A percentile compares a stretch with the other conserved stretches of the same genome.
phyloP scores from a whole-genome alignment of 2,329 filamentous ascomycete genomes.

The Phaeosphaeriaceae sp. region DNA sequence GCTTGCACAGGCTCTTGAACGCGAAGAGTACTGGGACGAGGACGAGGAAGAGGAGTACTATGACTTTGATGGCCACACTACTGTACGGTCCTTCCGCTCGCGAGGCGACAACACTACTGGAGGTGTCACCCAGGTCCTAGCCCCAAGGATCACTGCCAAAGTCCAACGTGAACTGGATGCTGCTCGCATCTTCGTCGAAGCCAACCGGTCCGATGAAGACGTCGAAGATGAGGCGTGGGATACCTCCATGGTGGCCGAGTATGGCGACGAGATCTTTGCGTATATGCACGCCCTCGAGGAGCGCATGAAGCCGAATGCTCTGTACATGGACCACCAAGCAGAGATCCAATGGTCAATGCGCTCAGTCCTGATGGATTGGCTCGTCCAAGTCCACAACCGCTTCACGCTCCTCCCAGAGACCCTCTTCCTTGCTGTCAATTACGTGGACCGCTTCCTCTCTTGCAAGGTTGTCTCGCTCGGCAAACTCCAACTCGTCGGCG shows the following conservation, averaged over 20 bases:
- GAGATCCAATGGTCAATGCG: constrained; percentile 99
- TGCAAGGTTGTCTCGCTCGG: constrained; percentile 93
- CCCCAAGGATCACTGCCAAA: constrained; percentile 74
- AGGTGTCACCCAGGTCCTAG: constrained; percentile 69
- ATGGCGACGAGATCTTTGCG: constrained; percentile 91
- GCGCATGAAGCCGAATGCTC: constrained; percentile 82
- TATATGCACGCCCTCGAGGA: constrained; percentile 93
- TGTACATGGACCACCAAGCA: constrained; percentile 97
- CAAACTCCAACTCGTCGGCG: constrained; percentile 94
- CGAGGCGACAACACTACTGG: constrained; percentile 76
- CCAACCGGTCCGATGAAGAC: constrained; percentile 72
- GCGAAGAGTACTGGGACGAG: constrained; percentile 76
- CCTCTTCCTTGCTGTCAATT: constrained; percentile 93
- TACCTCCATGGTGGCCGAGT: constrained; percentile 97
- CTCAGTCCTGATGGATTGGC: constrained; percentile 95
- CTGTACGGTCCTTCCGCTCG: constrained; percentile 79
- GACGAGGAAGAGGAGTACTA: constrained; percentile 79
- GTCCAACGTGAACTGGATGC: constrained; percentile 75
- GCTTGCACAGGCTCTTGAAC: constrained; percentile 52
- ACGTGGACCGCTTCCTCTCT: constrained; percentile 94
- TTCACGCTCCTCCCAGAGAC: constrained; percentile 94
- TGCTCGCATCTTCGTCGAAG: constrained; percentile 71
- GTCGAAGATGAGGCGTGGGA: constrained; percentile 90
- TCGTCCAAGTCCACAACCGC: constrained; percentile 92
- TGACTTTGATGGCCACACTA: constrained; percentile 74